phyloP scores from a whole-genome alignment of 2,329 filamentous ascomycete species.

The Colletotrichum zoysiae region DNA sequence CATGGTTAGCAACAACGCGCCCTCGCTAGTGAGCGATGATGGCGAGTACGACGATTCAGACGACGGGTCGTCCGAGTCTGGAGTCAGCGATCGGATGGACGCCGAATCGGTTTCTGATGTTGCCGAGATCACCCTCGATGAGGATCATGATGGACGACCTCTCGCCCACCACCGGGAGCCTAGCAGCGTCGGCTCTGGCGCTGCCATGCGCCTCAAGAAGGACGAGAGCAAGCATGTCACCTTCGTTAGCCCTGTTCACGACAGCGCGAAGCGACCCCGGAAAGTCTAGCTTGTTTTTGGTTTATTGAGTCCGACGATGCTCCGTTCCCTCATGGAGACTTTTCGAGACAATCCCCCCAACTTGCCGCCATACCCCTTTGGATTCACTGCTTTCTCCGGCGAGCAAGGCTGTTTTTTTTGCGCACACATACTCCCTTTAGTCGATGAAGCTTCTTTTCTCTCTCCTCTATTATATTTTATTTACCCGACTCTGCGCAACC shows the following conservation, averaged over 20 bases:
- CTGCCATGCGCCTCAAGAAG: constrained; percentile 64
- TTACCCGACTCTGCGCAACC: constrained; percentile 34
- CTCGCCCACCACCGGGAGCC: constrained; percentile 58
- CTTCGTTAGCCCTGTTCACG: constrained; percentile 65
- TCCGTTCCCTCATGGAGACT: constrained; percentile 17
- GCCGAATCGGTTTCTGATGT: constrained; percentile 72
- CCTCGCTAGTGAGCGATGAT: constrained; percentile 84
- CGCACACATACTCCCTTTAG: constrained; percentile 42
- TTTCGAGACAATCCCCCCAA: constrained; percentile 15
- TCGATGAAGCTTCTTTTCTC: constrained; percentile 35
- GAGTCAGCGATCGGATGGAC: constrained; percentile 67
- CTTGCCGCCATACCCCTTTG: constrained; percentile 34
- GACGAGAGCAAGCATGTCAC: constrained; percentile 68
- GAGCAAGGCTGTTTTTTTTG: constrained; percentile 35
- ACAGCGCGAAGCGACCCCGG: constrained; percentile 49
- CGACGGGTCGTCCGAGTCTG: constrained; percentile 71
- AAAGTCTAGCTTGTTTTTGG: constrained; percentile 36
- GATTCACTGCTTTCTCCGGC: constrained; percentile 42
- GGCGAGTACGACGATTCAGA: constrained; percentile 82
- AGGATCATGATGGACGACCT: constrained; percentile 63
- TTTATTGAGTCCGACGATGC: constrained; percentile 7
- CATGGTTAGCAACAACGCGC: constrained; percentile 79
- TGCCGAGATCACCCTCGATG: constrained; percentile 72
- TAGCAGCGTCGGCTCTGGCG: constrained; percentile 50
- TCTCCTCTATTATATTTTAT: constrained; percentile 30